phyloP scores from a whole-genome alignment of 768 basidiomycete species.

The Phlegmacium glaucopus region DNA sequence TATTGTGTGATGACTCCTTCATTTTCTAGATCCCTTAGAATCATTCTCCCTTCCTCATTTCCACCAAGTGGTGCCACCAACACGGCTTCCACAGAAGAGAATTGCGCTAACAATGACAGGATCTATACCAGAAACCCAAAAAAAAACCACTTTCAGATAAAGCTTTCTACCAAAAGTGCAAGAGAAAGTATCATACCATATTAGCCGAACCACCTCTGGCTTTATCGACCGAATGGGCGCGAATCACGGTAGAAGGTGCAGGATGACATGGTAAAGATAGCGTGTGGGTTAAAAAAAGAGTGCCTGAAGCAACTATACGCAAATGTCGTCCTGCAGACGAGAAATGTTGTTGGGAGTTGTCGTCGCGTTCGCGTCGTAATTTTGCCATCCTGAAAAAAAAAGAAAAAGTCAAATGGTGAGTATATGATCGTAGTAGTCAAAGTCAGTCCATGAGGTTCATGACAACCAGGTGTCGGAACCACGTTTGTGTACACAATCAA shows the following conservation, averaged over 20 bases:
- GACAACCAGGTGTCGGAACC: background rate
- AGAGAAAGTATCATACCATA: conserved; percentile 31
- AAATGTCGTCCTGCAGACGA: conserved; percentile 38
- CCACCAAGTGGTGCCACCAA: conserved; percentile 74
- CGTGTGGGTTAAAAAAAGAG: conserved; percentile 76
- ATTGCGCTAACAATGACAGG: conserved; percentile 70
- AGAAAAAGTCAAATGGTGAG: conserved; percentile 7
- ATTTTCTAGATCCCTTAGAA: conserved; percentile 61
- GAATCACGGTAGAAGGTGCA: conserved; percentile 49
- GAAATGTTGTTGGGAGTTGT: conserved; percentile 19
- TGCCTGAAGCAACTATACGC: conserved; percentile 76
- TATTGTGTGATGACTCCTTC: conserved; percentile 69
- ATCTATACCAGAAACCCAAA: conserved; percentile 31
- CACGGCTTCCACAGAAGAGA: conserved; percentile 59
- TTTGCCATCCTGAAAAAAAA: conserved; percentile 47
- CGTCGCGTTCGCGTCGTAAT: conserved; percentile 42
- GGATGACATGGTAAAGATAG: conserved; percentile 63
- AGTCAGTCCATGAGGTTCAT: background rate
- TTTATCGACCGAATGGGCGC: conserved; percentile 70
- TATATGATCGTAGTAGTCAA: conserved; percentile 10
- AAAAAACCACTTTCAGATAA: background rate
- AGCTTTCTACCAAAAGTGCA: conserved; percentile 13
- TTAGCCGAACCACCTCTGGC: conserved; percentile 71
- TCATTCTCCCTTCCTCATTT: conserved; percentile 62
- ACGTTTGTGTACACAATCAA: background rate